Conservation (phyloP, 345 rosid genomes). For the Eucalyptus pauciflora region DNA sequence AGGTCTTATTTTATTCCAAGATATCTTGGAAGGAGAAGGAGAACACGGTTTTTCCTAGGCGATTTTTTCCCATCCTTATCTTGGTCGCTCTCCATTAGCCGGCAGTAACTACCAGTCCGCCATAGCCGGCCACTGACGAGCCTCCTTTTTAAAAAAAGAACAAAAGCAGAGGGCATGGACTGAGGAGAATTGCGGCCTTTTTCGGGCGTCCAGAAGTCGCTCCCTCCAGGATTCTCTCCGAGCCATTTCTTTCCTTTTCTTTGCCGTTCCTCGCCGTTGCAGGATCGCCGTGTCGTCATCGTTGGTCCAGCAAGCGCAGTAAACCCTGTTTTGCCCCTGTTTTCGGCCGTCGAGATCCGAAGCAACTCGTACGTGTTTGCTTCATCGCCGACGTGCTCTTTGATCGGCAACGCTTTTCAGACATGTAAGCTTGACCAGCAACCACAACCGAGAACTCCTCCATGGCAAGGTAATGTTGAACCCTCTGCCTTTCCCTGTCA, state of each 20-base stretch:
- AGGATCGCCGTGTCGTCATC: too few species aligned
- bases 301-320: too few species aligned
- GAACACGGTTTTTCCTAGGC: neutral
- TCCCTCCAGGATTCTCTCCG: neutral
- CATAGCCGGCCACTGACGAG: neutral
- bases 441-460: neutral
- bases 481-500: neutral
- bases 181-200: neutral
- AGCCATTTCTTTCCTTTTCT: neutral
- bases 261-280: neutral
- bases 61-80: neutral
- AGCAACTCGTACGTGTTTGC: too few species aligned
- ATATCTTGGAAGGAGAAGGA: neutral
- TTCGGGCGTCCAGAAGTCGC: neutral
- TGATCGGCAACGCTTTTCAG: neutral
- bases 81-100: neutral
- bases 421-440: neutral
- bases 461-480: neutral
- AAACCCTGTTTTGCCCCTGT: too few species aligned
- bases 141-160: neutral
- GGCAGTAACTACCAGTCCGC: neutral
- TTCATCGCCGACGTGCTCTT: too few species aligned
- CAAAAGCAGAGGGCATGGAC: neutral
- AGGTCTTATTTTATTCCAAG: neutral
- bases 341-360: too few species aligned